Conservation (phyloP, 2,329 filamentous ascomycete species). For the Chrysoporthe puriensis region DNA sequence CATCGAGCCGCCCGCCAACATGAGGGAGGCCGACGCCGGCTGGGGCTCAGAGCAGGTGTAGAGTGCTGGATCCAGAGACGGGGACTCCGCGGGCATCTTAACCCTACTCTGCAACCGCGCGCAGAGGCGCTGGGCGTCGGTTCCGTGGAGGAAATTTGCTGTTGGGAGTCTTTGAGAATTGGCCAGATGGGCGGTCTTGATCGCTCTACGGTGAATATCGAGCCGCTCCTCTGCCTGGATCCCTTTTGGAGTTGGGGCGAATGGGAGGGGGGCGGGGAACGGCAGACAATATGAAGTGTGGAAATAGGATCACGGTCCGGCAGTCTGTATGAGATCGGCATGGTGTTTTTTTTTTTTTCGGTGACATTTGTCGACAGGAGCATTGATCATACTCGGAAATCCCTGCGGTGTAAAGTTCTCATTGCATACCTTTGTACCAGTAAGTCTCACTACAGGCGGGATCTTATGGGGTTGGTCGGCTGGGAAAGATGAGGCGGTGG, state of each 20-base stretch:
- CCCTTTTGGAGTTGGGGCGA: not conserved
- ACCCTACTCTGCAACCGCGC: not conserved
- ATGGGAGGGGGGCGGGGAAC: no score
- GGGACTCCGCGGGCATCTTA: not conserved
- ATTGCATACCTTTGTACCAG: slow-evolving; percentile 21
- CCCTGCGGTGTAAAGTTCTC: slow-evolving; percentile 7
- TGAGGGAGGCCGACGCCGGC: slow-evolving; percentile 75
- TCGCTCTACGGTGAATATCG: not conserved
- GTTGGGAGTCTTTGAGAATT: not conserved
- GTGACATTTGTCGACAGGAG: slow-evolving; percentile 3
- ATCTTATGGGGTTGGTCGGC: slow-evolving; percentile 5
- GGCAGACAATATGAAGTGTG: not conserved
- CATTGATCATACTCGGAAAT: slow-evolving; percentile 9
- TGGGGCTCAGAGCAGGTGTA: slow-evolving; percentile 81
- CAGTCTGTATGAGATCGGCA: slow-evolving; percentile 11
- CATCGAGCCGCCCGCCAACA: slow-evolving; percentile 79
- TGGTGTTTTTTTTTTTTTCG: not conserved
- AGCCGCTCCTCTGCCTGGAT: not conserved
- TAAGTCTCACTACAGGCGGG: slow-evolving; percentile 10
- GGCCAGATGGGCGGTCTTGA: not conserved
- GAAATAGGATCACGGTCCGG: not conserved
- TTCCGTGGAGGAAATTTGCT: not conserved
- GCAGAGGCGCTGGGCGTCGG: not conserved
- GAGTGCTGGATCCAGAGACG: slow-evolving; percentile 26
- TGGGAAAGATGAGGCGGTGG: not conserved